phyloP scores from a whole-genome alignment of 1,139 yeast genomes.

The Saccharomycopsis phalli region DNA sequence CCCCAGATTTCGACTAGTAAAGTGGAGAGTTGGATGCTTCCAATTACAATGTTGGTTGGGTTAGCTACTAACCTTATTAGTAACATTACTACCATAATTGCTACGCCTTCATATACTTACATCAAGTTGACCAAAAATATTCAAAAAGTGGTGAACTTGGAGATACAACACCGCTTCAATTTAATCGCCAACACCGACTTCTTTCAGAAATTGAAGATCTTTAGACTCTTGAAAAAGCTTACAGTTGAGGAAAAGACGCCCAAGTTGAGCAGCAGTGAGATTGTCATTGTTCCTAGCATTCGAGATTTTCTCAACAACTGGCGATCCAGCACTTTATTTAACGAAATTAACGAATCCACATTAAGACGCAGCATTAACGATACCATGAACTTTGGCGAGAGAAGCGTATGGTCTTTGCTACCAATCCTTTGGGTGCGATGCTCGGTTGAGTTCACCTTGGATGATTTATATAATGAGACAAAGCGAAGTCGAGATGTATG shows the following conservation, averaged over 20 bases:
- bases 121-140: constrained; percentile 35
- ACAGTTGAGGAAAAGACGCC: constrained; percentile 88
- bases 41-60: constrained; percentile 8
- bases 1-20: neutral
- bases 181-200: constrained; percentile 74
- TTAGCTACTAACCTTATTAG: constrained; percentile 9
- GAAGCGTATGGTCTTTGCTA: constrained; percentile 88
- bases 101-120: constrained; percentile 36
- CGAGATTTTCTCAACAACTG: constrained; percentile 64
- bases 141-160: constrained; percentile 44
- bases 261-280: constrained; percentile 58
- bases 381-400: constrained; percentile 87
- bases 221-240: constrained; percentile 61
- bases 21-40: constrained; percentile 8
- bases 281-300: constrained; percentile 85
- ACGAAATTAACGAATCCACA: constrained; percentile 37
- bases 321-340: constrained; percentile 66
- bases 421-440: constrained; percentile 85
- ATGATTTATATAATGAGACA: constrained; percentile 25
- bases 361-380: constrained; percentile 68
- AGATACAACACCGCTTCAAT: constrained; percentile 75
- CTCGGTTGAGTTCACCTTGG: constrained; percentile 81
- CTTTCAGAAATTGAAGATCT: constrained; percentile 28
- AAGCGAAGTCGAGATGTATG: neutral
- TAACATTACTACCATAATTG: constrained; percentile 13